Evolutionary conservation across 345 rosid species (phyloP).

Genomic region (Brassica juncea): DNA sequence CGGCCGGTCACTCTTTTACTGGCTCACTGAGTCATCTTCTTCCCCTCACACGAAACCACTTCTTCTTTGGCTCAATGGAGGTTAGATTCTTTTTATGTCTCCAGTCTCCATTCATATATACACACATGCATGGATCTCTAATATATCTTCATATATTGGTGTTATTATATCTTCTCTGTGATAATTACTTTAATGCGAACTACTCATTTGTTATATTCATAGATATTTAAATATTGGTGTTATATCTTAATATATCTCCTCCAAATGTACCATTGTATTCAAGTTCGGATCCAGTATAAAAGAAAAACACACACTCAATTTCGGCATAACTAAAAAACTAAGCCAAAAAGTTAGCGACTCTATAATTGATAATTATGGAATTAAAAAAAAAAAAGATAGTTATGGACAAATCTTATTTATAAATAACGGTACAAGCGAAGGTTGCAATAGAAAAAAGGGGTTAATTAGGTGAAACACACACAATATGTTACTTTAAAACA

Average conservation of each 20-base stretch:
- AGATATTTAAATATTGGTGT: not conserved
- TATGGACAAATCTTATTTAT: too few relatives aligned
- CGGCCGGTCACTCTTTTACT: conserved; percentile 90
- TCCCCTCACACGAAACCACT: conserved; percentile 67
- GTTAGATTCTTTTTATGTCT: conserved; percentile 42
- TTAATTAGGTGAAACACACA: too few relatives aligned
- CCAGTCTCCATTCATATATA: not conserved
- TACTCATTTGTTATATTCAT: not conserved
- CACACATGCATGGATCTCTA: not conserved
- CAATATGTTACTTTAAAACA: too few relatives aligned
- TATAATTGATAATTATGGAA: not conserved
- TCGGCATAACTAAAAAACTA: not conserved
- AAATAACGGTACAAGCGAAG: not conserved
- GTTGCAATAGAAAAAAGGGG: not conserved
- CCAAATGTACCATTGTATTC: not conserved
- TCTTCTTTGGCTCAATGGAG: conserved; percentile 98
- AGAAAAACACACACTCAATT: not conserved
- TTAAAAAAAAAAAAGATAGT: too few relatives aligned
- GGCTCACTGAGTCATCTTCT: conserved; percentile 72
- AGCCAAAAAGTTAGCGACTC: not conserved
- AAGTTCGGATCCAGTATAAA: not conserved
- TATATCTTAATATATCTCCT: not conserved
- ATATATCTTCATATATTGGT: not conserved
- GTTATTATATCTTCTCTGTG: not conserved
- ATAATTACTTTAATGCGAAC: not conserved